phyloP scores from a whole-genome alignment of 306 rosid species.

The Hylodesmum podocarpum region DNA sequence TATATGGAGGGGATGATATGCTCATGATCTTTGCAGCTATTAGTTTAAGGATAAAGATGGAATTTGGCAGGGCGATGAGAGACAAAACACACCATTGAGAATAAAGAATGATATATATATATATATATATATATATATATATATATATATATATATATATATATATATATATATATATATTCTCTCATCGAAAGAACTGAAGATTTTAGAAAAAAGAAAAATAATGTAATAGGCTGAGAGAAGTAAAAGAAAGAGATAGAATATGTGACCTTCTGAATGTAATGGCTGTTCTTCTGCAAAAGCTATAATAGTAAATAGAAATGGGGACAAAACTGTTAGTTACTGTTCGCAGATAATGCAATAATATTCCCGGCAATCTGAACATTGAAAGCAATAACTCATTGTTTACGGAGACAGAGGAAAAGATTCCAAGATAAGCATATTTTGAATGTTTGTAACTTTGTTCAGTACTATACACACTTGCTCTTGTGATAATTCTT shows the following conservation, averaged over 20 bases:
- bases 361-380: conserved; percentile 25
- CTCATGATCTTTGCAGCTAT: not conserved
- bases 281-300: conserved; percentile 42
- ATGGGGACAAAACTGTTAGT: conserved; percentile 35
- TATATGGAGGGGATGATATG: not conserved
- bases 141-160: no score
- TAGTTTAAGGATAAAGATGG: not conserved
- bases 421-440: conserved; percentile 59
- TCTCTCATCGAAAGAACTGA: not conserved
- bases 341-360: conserved; percentile 37
- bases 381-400: conserved; percentile 33
- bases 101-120: not conserved
- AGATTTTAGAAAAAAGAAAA: not conserved
- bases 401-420: conserved; percentile 27
- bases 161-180: no score
- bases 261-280: conserved; percentile 32
- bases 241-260: conserved; percentile 7
- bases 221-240: not conserved
- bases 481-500: conserved; percentile 29
- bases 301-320: not conserved
- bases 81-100: not conserved
- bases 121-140: no score
- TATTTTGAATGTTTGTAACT: conserved; percentile 41
- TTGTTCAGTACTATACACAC: conserved; percentile 11
- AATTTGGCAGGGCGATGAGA: not conserved